Evolutionary conservation across 768 basidiomycete species (phyloP).

Genomic region (Russula dissimulans): DNA sequence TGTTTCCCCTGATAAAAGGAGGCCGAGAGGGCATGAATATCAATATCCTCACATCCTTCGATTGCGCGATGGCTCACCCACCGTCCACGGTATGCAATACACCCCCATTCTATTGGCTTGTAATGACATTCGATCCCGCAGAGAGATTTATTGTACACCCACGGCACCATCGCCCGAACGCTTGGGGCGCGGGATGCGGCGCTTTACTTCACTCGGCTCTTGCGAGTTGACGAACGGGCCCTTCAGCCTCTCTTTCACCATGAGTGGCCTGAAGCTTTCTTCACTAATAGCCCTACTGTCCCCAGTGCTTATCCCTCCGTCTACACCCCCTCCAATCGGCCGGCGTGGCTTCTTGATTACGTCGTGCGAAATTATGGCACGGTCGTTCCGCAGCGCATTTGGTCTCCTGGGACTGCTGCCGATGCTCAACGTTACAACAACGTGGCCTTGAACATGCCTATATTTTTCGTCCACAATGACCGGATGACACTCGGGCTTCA

Average conservation of each 20-base stretch:
- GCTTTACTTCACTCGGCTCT: not conserved
- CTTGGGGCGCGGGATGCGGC: not conserved
- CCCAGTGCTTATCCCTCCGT: not conserved
- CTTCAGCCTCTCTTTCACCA: not conserved
- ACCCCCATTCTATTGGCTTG: not conserved
- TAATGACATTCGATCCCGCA: not conserved
- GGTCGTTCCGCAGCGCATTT: not conserved
- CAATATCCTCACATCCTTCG: not conserved
- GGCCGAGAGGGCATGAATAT: not conserved
- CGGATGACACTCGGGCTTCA: not conserved
- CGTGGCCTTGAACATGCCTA: not conserved
- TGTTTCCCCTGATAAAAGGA: not conserved
- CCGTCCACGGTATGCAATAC: not conserved
- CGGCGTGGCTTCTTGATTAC: slow-evolving; percentile 7
- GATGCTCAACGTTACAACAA: slow-evolving; percentile 6
- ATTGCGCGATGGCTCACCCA: not conserved
- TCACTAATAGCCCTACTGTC: not conserved
- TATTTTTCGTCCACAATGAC: slow-evolving; percentile 12
- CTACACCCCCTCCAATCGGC: not conserved
- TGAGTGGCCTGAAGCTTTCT: not conserved
- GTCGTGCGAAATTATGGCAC: not conserved
- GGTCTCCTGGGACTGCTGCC: not conserved
- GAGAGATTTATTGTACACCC: not conserved
- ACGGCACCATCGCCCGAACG: not conserved
- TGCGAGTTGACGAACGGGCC: not conserved